Base-by-base conservation (phyloP, 116 monocot species). In the Phalaenopsis hybrid region DNA sequence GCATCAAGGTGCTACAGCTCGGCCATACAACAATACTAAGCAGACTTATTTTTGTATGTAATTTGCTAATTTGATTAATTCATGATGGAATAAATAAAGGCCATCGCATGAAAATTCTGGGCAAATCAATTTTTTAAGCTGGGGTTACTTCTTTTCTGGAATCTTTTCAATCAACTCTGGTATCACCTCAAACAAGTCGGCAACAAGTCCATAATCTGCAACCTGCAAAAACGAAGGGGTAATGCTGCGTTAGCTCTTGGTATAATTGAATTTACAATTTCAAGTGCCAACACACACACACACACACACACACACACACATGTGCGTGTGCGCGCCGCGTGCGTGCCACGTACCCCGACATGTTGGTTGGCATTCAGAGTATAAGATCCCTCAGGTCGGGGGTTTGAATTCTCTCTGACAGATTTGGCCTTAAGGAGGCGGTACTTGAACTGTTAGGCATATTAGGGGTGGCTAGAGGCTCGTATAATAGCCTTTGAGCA, bases 171-270 rank as follows among this genome's bases (percentile, higher is more conserved):
- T 78, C 75, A 99, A 74, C 79, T 95, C 90, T 1, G 95, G 95
- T 78, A 99, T 86, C 49, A 93, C 93, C 6, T 99, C 88, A 83
- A 99, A 99, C 20, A 99, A 80, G 86, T 99, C 99, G 12, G 88
- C 99, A 80, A 93, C 99, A 68, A 99, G 85, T 15, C 99, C 99
- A 74, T 99, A 95, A 85, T 99, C 99, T 37, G 99, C 93, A 85
- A 95, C 95, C 99, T 99, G 92, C 74, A 86, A 80, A 31, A 46
- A 5, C 45, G 81, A 49, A 81, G 12, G 37, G 11, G 12, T 52
- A 44, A 41, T 28, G 51, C 51, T 25, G 3, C 48, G 31, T 77
- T 51, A 50, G 48, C 37, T 37, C 37, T 45, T 46, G 75, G 75
- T 45, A 45, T 12, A 75, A n/a, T 46, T 75, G 46, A 75, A 41